These are phyloP conservation scores for Trametes hirsuta DNA, from an alignment of 1,284 basidiomycete species.

Conservation along the genomic window DNA sequence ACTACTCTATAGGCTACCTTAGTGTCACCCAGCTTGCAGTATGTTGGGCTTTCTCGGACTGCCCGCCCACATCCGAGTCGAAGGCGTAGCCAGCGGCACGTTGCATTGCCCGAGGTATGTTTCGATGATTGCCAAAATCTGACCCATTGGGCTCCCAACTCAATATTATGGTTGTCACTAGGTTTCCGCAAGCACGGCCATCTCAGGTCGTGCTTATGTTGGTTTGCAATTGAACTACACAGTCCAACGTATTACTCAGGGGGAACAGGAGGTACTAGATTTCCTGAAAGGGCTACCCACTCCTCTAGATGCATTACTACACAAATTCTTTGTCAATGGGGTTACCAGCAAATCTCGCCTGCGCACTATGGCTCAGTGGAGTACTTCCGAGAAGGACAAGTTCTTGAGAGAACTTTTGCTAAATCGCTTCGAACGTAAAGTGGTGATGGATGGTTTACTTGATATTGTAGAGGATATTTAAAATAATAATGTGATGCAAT, in stretches of 20 bases:
- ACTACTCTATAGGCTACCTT: too few relatives aligned
- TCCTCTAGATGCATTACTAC: neutral
- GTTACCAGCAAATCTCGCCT: slow-evolving; percentile 5
- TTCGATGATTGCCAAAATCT: too few relatives aligned
- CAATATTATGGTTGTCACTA: neutral
- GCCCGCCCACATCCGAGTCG: too few relatives aligned
- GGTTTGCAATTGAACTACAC: neutral
- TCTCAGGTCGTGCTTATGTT: too few relatives aligned
- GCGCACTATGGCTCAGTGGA: slow-evolving; percentile 3
- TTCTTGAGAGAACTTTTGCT: slow-evolving; percentile 8
- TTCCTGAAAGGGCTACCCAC: slow-evolving; percentile 1
- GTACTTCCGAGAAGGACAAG: neutral
- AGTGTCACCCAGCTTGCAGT: too few relatives aligned
- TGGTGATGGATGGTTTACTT: neutral
- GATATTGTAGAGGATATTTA: too few relatives aligned
- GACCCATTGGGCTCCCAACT: too few relatives aligned
- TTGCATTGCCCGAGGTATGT: too few relatives aligned
- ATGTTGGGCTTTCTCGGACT: too few relatives aligned
- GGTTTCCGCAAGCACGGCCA: neutral
- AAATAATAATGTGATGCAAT: too few relatives aligned
- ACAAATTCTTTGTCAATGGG: slow-evolving; percentile 10
- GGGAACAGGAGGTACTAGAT: neutral
- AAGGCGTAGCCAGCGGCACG: too few relatives aligned
- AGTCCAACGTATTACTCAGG: neutral
- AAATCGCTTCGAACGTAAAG: slow-evolving; percentile 6